Base-by-base conservation (phyloP, 2,329 filamentous ascomycete genomes). In the Exserohilum rostratum region DNA sequence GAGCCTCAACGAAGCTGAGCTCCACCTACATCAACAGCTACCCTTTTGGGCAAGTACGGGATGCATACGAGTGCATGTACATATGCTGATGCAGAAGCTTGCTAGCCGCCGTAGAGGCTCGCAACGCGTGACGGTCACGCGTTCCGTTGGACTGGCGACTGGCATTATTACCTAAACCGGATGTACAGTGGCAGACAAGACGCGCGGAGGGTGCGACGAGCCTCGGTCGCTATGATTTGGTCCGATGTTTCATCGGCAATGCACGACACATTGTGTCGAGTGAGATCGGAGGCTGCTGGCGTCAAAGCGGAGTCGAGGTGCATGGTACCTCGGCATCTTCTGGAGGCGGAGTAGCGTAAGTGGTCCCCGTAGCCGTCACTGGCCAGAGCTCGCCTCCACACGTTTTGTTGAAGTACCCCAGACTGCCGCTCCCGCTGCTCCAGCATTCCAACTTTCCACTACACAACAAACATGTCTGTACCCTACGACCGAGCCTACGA, bases 401-500 rank as follows among this genome's bases (percentile, higher is more conserved):
- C 46, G 35, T 46, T 54, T 58, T 46, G 39, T 59, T 60, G 40
- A 53, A 57, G 57, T 65, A 58, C 63, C 53, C 57, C 46, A 53
- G 58, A 57, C 38, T 17, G 18, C 13, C 22, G 18, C 13, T 17
- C 6, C 31, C 34, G 34, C 37, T 51, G 25, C 53, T 27, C 39
- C 40, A 33, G 17, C 10, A 27, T 25, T 34, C n/a, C 13, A 6
- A 4, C 31, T 50, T 30, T 3, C 18, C 20, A 37, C 38, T 27
- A 29, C 48, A 48, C 27, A 27, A 25, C 22, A 25, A 51, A 66
- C 49, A 74, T 74, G 71, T 75, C 71, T 52, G 64, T 68, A 38
- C 64, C 66, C 6, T 68, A 68, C 46, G 61, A 61, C 34, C 58
- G 58, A 34, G 55, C 51, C 47, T 58, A 39, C 48, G 68, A 71